Evolutionary conservation across 2,329 filamentous ascomycete species (phyloP), one percentile per base, ranked within the genome.

Genomic region (Sclerotinia glacialis): DNA sequence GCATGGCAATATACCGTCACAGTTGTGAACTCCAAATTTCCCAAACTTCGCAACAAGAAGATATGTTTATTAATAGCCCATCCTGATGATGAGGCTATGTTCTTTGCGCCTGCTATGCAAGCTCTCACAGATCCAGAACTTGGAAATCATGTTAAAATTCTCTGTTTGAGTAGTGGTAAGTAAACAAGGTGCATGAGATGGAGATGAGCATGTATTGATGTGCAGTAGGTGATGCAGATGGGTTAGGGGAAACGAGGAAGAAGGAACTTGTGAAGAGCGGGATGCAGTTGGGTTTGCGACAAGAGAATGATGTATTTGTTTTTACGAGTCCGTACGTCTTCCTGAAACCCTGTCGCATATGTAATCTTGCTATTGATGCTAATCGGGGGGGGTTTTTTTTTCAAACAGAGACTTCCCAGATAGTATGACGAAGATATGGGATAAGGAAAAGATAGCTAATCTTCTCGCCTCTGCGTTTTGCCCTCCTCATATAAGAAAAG

Each of bases 31-130:
- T 73, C 79, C 34, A 79, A 83, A 42, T 85, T 91, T 72, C 90
- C 92, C 5, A 84, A 81, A 54, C 81, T 97, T 70, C 83, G 82
- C 72, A 89, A 92, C 80, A 96, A 96, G 83, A 88, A 91, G 75
- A 92, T 99, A 76, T 90, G 91, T 77, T 85, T 99, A 64, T 83
- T 99, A 65, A 98, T 99, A 75, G 95, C 95, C 28, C 95, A 99
- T 80, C 95, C 95, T 0, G 95, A 99, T 79, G 95, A 99, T 75
- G 95, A 99, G 81, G 95, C 94, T 78, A 99, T 99, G 95, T 99
- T 99, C 83, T 99, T 99, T 79, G 88, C 93, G 70, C 95, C 95
- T 0, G 91, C 92, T 0, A 83, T 98, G 18, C 83, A 96, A 73
- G 88, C 91, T n/a, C 85, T 99, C 67, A 94, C 93, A 23, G 83